phyloP scores from a whole-genome alignment of 768 basidiomycete species.

The Lepiota brunneoincarnata region DNA sequence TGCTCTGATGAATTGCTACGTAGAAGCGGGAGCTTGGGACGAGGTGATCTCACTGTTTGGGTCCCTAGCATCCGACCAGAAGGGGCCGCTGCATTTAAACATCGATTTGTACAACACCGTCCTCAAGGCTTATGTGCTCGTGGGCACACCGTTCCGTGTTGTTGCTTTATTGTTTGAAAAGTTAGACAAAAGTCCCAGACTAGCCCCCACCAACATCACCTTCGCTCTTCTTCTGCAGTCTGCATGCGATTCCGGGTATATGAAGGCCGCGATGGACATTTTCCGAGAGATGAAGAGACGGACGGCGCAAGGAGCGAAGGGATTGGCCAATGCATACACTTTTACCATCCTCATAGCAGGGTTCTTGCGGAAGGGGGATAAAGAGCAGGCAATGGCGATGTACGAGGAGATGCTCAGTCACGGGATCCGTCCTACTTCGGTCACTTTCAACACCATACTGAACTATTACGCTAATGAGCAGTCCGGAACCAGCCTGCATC shows the following conservation, averaged over 20 bases:
- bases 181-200: slow-evolving; percentile 40
- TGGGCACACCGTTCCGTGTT: slow-evolving; percentile 71
- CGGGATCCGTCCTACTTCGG: slow-evolving; percentile 62
- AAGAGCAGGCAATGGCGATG: slow-evolving; percentile 53
- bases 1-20: slow-evolving; percentile 79
- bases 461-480: slow-evolving; percentile 52
- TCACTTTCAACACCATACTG: slow-evolving; percentile 71
- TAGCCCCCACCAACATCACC: slow-evolving; percentile 59
- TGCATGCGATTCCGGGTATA: slow-evolving; percentile 68
- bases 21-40: slow-evolving; percentile 76
- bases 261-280: slow-evolving; percentile 64
- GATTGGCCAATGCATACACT: slow-evolving; percentile 52
- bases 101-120: slow-evolving; percentile 74
- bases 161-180: slow-evolving; percentile 62
- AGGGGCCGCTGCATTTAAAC: slow-evolving; percentile 32
- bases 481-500: slow-evolving; percentile 43
- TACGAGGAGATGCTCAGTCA: slow-evolving; percentile 70
- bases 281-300: slow-evolving; percentile 64
- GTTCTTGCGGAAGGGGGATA: slow-evolving; percentile 56
- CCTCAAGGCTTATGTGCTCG: slow-evolving; percentile 78
- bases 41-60: slow-evolving; percentile 72
- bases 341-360: slow-evolving; percentile 77
- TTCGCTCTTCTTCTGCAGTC: slow-evolving; percentile 79
- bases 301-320: slow-evolving; percentile 31
- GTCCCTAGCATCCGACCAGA: slow-evolving; percentile 19